Percentiles rank a stretch among this genome's conserved stretches.
phyloP scores from a whole-genome alignment of 257 asterid species.

The Rubia yunnanensis region DNA sequence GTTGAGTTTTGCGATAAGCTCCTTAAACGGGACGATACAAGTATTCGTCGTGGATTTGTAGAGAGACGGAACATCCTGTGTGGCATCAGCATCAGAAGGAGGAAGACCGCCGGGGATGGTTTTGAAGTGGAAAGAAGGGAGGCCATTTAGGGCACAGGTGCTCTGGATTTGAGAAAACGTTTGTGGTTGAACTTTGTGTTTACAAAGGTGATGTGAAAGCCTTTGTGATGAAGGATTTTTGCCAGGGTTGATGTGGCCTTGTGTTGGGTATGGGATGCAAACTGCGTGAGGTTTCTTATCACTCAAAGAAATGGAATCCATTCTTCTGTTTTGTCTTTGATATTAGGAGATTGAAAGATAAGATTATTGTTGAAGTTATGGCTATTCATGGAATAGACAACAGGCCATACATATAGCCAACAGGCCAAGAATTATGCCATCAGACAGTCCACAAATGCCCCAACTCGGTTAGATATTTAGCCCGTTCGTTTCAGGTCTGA shows the following conservation, averaged over 20 bases:
- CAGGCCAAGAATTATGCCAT: too few species aligned
- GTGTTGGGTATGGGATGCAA: constrained; percentile 46
- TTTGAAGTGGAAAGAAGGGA: constrained; percentile 30
- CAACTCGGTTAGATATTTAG: too few species aligned
- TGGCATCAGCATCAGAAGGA: constrained; percentile 25
- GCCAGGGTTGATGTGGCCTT: constrained; percentile 57
- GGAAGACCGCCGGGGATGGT: constrained; percentile 57
- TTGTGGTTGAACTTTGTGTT: constrained; percentile 40
- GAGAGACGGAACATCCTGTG: constrained; percentile 35
- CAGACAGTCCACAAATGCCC: too few species aligned
- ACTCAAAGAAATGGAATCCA: constrained; percentile 8
- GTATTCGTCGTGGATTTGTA: constrained; percentile 17
- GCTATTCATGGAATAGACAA: too few species aligned
- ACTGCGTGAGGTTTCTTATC: constrained; percentile 33
- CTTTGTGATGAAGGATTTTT: constrained; percentile 32
- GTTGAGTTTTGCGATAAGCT: constrained; percentile 28
- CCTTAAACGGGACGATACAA: constrained; percentile 27
- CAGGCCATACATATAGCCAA: too few species aligned
- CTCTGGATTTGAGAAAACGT: constrained; percentile 26
- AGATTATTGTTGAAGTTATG: too few species aligned
- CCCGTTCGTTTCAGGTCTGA: too few species aligned
- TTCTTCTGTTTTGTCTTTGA: too few species aligned
- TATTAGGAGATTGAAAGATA: too few species aligned
- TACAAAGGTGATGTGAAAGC: constrained; percentile 44
- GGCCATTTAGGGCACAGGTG: constrained; percentile 16